Evolutionary conservation across 2,329 filamentous ascomycete species (phyloP), one percentile per base, ranked within the genome.

Genomic region (Fusarium tjaetaba): DNA sequence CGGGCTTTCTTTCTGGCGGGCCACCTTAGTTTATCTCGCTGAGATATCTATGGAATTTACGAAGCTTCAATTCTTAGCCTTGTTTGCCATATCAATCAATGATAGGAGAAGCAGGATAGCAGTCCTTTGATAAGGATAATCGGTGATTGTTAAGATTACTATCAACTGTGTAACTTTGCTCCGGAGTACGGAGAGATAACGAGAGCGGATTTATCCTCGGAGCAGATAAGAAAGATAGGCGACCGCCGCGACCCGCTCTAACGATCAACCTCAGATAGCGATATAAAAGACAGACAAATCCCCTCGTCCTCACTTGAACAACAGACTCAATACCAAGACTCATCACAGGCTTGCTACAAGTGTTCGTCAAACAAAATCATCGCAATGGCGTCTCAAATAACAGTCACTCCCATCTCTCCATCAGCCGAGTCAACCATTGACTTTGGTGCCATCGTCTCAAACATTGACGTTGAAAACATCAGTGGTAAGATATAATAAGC

Each of bases 391-490:
- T 76, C 77, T 16, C 61, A 72, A 43, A 53, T 84, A 42, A 79
- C 75, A 24, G 77, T 86, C 45, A 76, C 82, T 28, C 84, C 84
- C 15, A 76, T 87, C n/a, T 43, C 74, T n/a, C 64, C 79, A 32
- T 73, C 81, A 8, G 72, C 80, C 49, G 80, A 79, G 43, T 85
- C 85, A 30, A 76, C 70, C 20, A 82, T 90, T 67, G 85, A 90
- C 77, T 91, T 93, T 63, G 91, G 91, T 4, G 91, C 89, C 15
- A 79, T 87, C 32, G 84, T 92, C 70, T 82, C 84, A 42, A 88
- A 90, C 51, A 83, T 87, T 42, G 86, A 92, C 75, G 81, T 93
- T 45, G 89, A 93, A 77, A 87, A 88, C 60, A 81, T 93, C 51
- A 88, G 85, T 58, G 88, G 89, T 91, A 87, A 85, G 87, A 74